Conservation (phyloP, 768 basidiomycete species). For the Mycena crocata region DNA sequence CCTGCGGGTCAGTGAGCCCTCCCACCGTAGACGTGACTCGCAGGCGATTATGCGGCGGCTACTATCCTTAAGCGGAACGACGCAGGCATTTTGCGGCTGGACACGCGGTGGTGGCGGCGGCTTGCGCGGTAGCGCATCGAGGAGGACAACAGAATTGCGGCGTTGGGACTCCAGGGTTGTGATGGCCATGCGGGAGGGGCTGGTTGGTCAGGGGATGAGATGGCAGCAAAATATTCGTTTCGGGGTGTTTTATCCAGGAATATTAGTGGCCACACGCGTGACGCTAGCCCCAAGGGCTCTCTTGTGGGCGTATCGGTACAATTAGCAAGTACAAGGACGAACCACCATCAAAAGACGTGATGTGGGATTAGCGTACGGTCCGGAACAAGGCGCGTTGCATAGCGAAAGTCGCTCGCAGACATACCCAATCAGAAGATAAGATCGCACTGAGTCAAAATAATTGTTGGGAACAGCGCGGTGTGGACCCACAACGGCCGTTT, state of each 20-base stretch:
- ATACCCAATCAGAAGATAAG: conserved; percentile 10
- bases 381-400: no score
- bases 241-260: conserved; percentile 13
- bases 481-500: conserved; percentile 15
- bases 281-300: conserved; percentile 2
- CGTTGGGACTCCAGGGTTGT: conserved; percentile 22
- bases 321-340: conserved; percentile 20
- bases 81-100: not conserved
- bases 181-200: conserved; percentile 7
- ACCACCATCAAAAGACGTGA: conserved; percentile 12
- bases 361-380: not conserved
- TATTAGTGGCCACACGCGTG: conserved; percentile 26
- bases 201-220: not conserved
- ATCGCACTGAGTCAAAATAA: not conserved
- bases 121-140: not conserved
- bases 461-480: not conserved
- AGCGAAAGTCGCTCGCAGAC: not conserved
- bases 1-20: not conserved
- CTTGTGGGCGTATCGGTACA: conserved; percentile 19
- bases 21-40: conserved; percentile 1
- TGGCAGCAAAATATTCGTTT: not conserved
- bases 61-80: not conserved
- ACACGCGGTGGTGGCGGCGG: not conserved
- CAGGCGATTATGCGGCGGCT: not conserved
- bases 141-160: conserved; percentile 15